phyloP scores from a whole-genome alignment of 2,329 filamentous ascomycete species.

The Fusarium sp. region DNA sequence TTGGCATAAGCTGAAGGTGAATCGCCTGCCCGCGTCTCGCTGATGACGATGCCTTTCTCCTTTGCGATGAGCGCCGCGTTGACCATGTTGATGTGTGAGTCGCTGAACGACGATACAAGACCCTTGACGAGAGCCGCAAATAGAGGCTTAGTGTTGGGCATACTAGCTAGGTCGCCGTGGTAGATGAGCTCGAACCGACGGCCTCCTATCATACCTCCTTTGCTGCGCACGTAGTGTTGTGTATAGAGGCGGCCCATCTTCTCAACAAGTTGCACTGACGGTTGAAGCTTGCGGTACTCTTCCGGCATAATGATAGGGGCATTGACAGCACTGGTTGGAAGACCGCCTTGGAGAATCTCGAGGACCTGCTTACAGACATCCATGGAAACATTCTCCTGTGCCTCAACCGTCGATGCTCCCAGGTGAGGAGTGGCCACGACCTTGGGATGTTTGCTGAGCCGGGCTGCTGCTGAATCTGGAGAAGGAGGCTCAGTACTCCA shows the following conservation, averaged over 20 bases:
- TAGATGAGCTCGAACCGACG: conserved; percentile 82
- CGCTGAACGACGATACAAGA: conserved; percentile 76
- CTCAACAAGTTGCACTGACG: conserved; percentile 81
- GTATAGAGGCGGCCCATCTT: conserved; percentile 85
- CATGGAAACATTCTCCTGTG: conserved; percentile 85
- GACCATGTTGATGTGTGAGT: conserved; percentile 82
- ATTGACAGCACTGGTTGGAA: conserved; percentile 83
- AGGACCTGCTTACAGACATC: conserved; percentile 86
- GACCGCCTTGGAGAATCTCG: conserved; percentile 77
- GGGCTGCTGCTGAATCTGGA: conserved; percentile 67
- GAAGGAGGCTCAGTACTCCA: conserved; percentile 80
- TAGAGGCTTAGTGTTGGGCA: conserved; percentile 82
- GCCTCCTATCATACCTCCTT: conserved; percentile 65
- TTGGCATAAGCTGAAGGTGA: conserved; percentile 76
- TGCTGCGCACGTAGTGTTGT: conserved; percentile 72
- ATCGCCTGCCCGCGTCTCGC: conserved; percentile 76
- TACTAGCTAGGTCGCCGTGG: conserved; percentile 77
- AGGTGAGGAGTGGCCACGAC: conserved; percentile 85
- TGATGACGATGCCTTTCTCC: conserved; percentile 82
- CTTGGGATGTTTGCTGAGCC: conserved; percentile 75
- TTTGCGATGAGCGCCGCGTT: conserved; percentile 82
- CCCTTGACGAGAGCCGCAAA: conserved; percentile 85
- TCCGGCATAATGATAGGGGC: conserved; percentile 85
- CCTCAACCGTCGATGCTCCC: conserved; percentile 83
- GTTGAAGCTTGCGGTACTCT: conserved; percentile 82